Evolutionary conservation across 2,329 filamentous ascomycete genomes (phyloP), one percentile per base, ranked within the genome.

Genomic region (Colletotrichum spinosum): DNA sequence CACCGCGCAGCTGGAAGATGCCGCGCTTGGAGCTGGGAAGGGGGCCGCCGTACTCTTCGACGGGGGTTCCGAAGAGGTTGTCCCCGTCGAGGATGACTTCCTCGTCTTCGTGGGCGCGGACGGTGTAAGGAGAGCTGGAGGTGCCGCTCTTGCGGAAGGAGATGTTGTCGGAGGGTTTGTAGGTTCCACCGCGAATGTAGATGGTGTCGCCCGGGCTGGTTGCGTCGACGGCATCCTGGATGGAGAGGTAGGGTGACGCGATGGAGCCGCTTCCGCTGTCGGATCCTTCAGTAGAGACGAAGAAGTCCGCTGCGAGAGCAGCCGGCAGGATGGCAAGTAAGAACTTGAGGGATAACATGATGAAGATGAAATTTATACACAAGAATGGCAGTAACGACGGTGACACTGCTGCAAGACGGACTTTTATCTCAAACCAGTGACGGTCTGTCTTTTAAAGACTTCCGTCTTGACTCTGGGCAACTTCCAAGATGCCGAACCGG

Each of bases 51-150:
- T 84, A 67, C 34, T 56, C 54, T 1, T 70, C 75, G 10, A 78
- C 78, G 1, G 82, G 82, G 2, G 81, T 82, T 25, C 79, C 76
- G 2, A 62, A 71, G 2, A 78, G 61, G 7, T 33, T 70, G 48
- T 84, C 81, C 46, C 82, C 81, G 67, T 84, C 78, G 34, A 84
- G 74, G 51, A 82, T 75, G 4, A 82, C 80, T 44, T 77, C 78
- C 65, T 84, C 82, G 7, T 68, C 71, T 6, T 74, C 70, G 61
- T 83, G 83, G 0, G 81, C 73, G 6, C 74, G 72, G 17, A 84
- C 70, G 0, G 79, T 81, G 48, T 79, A 80, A 0, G 79, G 80
- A 1, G 74, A 70, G 0, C 76, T 73, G 12, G 73, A 69, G 1
- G 76, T 80, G 42, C 82, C 81, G 39, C 76, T 78, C 56, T 79